Percentiles rank a stretch among this genome's conserved stretches.
These are phyloP conservation scores for Boechera stricta DNA, from an alignment of 345 rosid species.

Conservation along the genomic window DNA sequence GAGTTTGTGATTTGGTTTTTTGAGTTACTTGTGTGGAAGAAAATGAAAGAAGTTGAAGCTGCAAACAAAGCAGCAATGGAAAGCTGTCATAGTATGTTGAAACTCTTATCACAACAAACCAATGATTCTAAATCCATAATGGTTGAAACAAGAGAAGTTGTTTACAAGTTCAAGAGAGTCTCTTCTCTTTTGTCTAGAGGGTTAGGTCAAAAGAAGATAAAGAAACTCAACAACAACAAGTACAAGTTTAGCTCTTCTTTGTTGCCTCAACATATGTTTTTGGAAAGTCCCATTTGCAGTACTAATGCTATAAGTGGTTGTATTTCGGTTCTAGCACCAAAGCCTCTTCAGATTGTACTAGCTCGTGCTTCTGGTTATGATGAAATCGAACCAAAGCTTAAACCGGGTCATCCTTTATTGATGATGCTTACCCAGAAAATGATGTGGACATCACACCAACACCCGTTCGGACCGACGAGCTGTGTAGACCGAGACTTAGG, in stretches of 20 bases:
- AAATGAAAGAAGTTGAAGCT: slow-evolving; percentile 58
- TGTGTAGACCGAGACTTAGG: too few relatives aligned
- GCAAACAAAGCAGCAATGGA: slow-evolving; percentile 62
- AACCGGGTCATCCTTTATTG: slow-evolving; percentile 30
- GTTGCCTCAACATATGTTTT: slow-evolving; percentile 58
- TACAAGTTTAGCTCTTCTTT: slow-evolving; percentile 49
- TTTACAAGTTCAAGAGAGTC: slow-evolving; percentile 60
- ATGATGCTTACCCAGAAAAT: slow-evolving; percentile 2
- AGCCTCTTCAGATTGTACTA: slow-evolving; percentile 63
- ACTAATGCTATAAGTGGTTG: slow-evolving; percentile 2
- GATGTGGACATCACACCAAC: too few relatives aligned
- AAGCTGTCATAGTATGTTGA: slow-evolving; percentile 59
- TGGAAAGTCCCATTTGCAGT: slow-evolving; percentile 54
- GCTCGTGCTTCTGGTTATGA: slow-evolving; percentile 19
- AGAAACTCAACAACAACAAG: slow-evolving; percentile 46
- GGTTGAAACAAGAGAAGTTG: slow-evolving; percentile 59
- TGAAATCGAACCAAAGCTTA: slow-evolving; percentile 39
- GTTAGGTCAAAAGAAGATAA: slow-evolving; percentile 57
- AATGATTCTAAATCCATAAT: slow-evolving; percentile 49
- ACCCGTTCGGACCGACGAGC: too few relatives aligned
- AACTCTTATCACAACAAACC: slow-evolving; percentile 54
- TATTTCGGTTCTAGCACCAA: slow-evolving; percentile 54
- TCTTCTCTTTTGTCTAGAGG: slow-evolving; percentile 54
- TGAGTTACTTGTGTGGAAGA: slow-evolving; percentile 7
- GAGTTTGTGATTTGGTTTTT: background rate